These are phyloP conservation scores for Fusarium sp. DNA, from an alignment of 2,329 filamentous ascomycete genomes.

Conservation along the genomic window DNA sequence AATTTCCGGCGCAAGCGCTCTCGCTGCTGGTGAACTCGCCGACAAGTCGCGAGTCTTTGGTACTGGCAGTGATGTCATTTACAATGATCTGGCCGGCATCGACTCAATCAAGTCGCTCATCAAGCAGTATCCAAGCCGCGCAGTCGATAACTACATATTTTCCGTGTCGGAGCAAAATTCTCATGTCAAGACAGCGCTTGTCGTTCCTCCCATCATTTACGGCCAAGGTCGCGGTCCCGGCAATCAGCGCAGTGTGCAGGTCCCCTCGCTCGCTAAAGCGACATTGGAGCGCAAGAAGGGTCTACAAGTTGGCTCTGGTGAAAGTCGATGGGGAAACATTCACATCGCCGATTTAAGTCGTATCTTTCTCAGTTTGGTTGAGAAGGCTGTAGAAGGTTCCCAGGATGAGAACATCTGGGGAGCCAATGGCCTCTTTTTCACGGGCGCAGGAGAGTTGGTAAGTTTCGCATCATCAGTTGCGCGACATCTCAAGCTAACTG, in stretches of 20 bases:
- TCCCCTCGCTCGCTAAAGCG: slow-evolving; percentile 46
- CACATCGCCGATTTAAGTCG: slow-evolving; percentile 51
- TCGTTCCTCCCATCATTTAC: slow-evolving; percentile 55
- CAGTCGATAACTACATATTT: slow-evolving; percentile 53
- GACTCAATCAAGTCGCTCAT: slow-evolving; percentile 45
- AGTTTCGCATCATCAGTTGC: not conserved
- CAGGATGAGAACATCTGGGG: slow-evolving; percentile 50
- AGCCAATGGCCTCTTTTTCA: slow-evolving; percentile 53
- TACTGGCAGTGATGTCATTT: slow-evolving; percentile 44
- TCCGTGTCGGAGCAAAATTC: slow-evolving; percentile 37
- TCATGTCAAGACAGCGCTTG: slow-evolving; percentile 49
- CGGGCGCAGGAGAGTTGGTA: slow-evolving; percentile 46
- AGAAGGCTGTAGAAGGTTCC: slow-evolving; percentile 46
- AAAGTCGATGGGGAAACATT: slow-evolving; percentile 52
- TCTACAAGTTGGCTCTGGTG: slow-evolving; percentile 50
- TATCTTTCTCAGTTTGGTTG: slow-evolving; percentile 48
- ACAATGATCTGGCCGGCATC: slow-evolving; percentile 51
- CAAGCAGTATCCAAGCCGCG: slow-evolving; percentile 44
- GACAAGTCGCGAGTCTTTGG: slow-evolving; percentile 45
- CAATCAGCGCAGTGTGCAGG: slow-evolving; percentile 56
- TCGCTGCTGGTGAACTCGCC: slow-evolving; percentile 51
- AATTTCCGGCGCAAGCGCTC: slow-evolving; percentile 53
- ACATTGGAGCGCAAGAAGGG: slow-evolving; percentile 49
- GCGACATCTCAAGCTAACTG: not conserved
- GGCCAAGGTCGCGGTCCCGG: slow-evolving; percentile 53